phyloP scores from a whole-genome alignment of 1,139 yeast genomes.

The Kazachstania sp. region DNA sequence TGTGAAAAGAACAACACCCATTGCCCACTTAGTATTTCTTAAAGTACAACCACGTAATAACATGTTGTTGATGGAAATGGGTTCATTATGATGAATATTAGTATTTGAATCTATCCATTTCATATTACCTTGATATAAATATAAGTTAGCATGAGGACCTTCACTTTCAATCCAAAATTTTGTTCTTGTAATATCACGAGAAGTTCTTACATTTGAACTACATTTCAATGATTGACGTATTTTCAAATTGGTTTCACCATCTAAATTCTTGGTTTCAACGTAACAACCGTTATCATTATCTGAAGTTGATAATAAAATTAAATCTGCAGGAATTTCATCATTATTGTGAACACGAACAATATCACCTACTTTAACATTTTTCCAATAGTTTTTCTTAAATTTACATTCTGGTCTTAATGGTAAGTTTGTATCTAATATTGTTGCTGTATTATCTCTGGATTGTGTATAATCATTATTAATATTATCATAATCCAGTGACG shows the following conservation, averaged over 20 bases:
- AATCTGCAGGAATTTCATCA: conserved; percentile 92
- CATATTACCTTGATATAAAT: conserved; percentile 64
- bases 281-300: conserved; percentile 88
- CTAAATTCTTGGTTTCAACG: conserved; percentile 88
- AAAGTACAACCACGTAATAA: conserved; percentile 81
- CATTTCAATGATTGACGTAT: conserved; percentile 66
- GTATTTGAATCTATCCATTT: conserved; percentile 38
- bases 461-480: conserved; percentile 2
- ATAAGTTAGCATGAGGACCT: conserved; percentile 77
- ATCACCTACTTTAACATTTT: conserved; percentile 83
- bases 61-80: conserved; percentile 70
- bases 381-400: conserved; percentile 76
- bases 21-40: conserved; percentile 88
- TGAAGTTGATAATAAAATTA: conserved; percentile 69
- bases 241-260: conserved; percentile 93
- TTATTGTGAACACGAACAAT: conserved; percentile 73
- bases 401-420: conserved; percentile 28
- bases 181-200: conserved; percentile 64
- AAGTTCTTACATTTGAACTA: conserved; percentile 54
- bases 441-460: background rate
- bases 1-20: conserved; percentile 83
- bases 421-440: conserved; percentile 22
- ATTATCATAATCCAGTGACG: conserved; percentile 13
- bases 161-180: conserved; percentile 85
- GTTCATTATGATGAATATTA: conserved; percentile 44